Conservation (phyloP, 495 filamentous ascomycete species). For the Penicillium maclennaniae region DNA sequence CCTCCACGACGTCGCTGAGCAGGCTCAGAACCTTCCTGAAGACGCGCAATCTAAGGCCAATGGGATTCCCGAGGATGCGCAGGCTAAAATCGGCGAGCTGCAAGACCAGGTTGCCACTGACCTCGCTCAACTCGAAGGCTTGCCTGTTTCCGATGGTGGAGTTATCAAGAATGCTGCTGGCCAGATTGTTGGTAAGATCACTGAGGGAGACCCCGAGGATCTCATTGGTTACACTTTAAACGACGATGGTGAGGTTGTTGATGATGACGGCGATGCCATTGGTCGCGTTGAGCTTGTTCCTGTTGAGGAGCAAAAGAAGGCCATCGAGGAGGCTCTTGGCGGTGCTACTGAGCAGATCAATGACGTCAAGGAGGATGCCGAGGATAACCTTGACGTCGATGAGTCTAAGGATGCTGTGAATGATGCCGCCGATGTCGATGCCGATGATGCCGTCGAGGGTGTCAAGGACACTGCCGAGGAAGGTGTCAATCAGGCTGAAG, state of each 20-base stretch:
- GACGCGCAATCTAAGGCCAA: slow-evolving; percentile 18
- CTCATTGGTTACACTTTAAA: slow-evolving; percentile 56
- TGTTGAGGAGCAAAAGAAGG: slow-evolving; percentile 31
- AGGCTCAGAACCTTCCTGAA: slow-evolving; percentile 20
- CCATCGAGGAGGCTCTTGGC: slow-evolving; percentile 18
- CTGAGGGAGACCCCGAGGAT: slow-evolving; percentile 59
- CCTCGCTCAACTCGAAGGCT: slow-evolving; percentile 48
- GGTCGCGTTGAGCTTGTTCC: slow-evolving; percentile 53
- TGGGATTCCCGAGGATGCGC: slow-evolving; percentile 8
- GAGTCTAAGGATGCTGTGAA: slow-evolving; percentile 31
- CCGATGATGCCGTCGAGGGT: slow-evolving; percentile 25
- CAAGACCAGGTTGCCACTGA: slow-evolving; percentile 21
- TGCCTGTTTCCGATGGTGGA: slow-evolving; percentile 55
- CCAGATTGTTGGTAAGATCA: slow-evolving; percentile 55
- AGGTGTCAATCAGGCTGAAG: slow-evolving; percentile 28
- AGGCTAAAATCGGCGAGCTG: slow-evolving; percentile 15
- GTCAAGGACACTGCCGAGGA: slow-evolving; percentile 22
- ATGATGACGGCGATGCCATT: slow-evolving; percentile 61
- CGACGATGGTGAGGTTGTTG: slow-evolving; percentile 60
- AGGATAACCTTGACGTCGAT: slow-evolving; percentile 21
- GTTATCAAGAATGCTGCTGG: slow-evolving; percentile 53
- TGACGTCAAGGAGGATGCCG: slow-evolving; percentile 18
- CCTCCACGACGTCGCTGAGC: slow-evolving; percentile 31
- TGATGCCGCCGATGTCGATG: slow-evolving; percentile 29
- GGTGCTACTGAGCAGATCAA: slow-evolving; percentile 12